phyloP scores from a whole-genome alignment of 768 basidiomycete genomes.

The Phanerodontia chrysosporium region DNA sequence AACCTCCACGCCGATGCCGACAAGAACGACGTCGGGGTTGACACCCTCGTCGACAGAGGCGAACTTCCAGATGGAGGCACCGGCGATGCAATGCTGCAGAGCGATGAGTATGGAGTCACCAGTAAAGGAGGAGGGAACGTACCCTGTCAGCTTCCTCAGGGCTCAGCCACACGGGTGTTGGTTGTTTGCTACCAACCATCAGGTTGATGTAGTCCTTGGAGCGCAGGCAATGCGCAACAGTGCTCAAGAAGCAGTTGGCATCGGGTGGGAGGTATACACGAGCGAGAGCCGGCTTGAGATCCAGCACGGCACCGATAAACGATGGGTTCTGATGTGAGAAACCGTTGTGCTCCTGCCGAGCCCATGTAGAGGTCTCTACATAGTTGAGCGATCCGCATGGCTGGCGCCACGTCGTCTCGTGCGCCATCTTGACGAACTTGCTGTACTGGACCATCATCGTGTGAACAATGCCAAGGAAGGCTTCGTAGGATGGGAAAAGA shows the following conservation, averaged over 20 bases:
- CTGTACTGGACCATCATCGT: constrained; percentile 90
- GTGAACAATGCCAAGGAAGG: constrained; percentile 84
- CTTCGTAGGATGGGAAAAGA: constrained; percentile 88
- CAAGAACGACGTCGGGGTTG: constrained; percentile 75
- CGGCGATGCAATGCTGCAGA: constrained; percentile 74
- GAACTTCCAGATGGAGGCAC: constrained; percentile 84
- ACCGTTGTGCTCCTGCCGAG: constrained; percentile 84
- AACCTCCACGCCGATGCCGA: constrained; percentile 84
- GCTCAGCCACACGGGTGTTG: constrained; percentile 72
- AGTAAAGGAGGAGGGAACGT: constrained; percentile 12
- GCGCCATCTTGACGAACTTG: constrained; percentile 80
- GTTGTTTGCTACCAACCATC: constrained; percentile 87
- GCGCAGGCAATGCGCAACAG: constrained; percentile 77
- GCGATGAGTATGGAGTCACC: constrained; percentile 3
- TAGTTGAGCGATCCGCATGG: constrained; percentile 75
- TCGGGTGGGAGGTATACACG: constrained; percentile 89
- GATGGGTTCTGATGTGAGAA: constrained; percentile 87
- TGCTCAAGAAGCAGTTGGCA: constrained; percentile 81
- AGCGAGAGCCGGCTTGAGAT: constrained; percentile 64
- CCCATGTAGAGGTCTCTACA: constrained; percentile 84
- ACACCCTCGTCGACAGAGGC: constrained; percentile 71
- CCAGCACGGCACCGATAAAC: constrained; percentile 84
- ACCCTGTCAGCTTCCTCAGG: constrained; percentile 72
- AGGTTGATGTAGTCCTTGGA: constrained; percentile 85
- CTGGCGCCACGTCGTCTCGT: constrained; percentile 69